These are phyloP conservation scores for Thermomucor indicae-seudaticae DNA, from an alignment of 371 early-diverging fungal species.

Conservation along the genomic window DNA sequence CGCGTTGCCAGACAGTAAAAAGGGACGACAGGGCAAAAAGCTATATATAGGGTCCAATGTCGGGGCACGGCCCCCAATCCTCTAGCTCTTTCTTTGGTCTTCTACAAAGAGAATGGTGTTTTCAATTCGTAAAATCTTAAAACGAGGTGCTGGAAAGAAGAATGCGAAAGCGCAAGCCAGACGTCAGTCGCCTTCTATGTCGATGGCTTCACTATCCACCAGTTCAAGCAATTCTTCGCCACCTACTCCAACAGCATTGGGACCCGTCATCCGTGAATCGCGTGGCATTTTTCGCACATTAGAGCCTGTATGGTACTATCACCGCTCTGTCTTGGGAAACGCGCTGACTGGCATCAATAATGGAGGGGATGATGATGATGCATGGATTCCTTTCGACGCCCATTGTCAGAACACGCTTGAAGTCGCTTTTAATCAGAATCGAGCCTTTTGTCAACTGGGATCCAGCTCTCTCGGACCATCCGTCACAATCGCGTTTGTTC, in stretches of 20 bases:
- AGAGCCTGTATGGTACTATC: conserved; percentile 38
- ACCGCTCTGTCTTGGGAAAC: conserved; percentile 5
- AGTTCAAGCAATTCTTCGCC: conserved; percentile 10
- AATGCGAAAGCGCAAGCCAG: not conserved
- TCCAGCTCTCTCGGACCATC: conserved; percentile 1
- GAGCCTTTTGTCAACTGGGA: conserved; percentile 13
- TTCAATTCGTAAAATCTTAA: not conserved
- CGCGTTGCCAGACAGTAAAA: too few species aligned
- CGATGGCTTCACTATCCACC: conserved; percentile 23
- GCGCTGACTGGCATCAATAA: conserved; percentile 14
- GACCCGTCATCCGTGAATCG: conserved; percentile 15
- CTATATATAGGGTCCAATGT: too few species aligned
- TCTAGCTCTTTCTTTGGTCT: too few species aligned
- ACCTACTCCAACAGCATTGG: conserved; percentile 22
- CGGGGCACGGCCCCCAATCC: too few species aligned
- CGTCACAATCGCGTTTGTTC: conserved; percentile 1
- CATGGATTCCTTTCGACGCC: conserved; percentile 30
- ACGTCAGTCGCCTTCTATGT: not conserved
- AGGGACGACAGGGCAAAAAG: too few species aligned
- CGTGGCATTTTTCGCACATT: conserved; percentile 43
- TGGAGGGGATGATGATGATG: not conserved
- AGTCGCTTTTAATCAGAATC: conserved; percentile 5
- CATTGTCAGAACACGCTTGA: conserved; percentile 23
- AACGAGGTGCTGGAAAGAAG: not conserved
- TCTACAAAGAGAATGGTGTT: too few species aligned